Conservation (phyloP, 73 alveolate species). For the Paramecium sonneborni region DNA sequence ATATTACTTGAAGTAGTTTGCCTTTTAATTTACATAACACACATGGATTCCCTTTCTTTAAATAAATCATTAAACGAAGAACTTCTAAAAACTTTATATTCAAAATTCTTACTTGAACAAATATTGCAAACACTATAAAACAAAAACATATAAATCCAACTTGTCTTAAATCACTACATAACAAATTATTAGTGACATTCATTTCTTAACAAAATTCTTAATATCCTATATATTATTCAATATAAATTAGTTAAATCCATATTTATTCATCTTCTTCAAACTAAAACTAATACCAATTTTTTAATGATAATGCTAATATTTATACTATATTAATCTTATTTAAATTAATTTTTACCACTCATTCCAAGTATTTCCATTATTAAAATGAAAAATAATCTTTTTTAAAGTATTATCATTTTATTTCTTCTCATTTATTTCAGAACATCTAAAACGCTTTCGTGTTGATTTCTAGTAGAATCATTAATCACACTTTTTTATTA, state of each 20-base stretch:
- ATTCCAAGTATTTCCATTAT: not conserved
- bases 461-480: not conserved
- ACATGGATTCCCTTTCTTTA: not conserved
- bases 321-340: not conserved
- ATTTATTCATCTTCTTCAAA: not conserved
- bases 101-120: not conserved
- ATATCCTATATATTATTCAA: not conserved
- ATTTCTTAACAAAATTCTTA: not conserved
- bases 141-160: not conserved
- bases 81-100: not conserved
- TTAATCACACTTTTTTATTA: not conserved
- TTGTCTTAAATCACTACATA: not conserved
- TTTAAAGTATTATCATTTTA: not conserved
- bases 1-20: not conserved
- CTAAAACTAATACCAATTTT: not conserved
- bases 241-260: constrained; percentile 1
- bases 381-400: not conserved
- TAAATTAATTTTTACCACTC: not conserved
- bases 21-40: not conserved
- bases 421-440: not conserved
- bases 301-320: constrained; percentile 15
- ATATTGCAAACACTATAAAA: not conserved
- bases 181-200: not conserved
- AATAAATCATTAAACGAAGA: not conserved
- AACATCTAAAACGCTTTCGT: not conserved